These are phyloP conservation scores for Lumnitzera littorea DNA, from an alignment of 345 rosid species.

Conservation along the genomic window DNA sequence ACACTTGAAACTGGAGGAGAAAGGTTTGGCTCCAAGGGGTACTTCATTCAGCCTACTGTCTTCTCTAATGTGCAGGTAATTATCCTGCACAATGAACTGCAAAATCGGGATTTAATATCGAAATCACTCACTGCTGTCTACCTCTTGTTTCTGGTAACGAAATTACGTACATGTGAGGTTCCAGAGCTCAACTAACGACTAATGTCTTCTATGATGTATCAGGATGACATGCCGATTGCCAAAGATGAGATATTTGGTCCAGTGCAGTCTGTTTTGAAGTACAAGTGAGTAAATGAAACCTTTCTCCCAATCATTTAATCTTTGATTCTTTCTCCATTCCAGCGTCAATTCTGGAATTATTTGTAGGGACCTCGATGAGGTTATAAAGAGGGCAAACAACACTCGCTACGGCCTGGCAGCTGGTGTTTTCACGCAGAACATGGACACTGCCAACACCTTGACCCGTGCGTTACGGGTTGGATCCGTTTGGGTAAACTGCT, in stretches of 20 bases:
- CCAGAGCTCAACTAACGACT: too few relatives aligned
- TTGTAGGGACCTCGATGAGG: conserved; percentile 64
- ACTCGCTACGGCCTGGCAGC: conserved; percentile 69
- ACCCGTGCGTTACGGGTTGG: conserved; percentile 65
- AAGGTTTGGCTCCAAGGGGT: conserved; percentile 60
- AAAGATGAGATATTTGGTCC: conserved; percentile 94
- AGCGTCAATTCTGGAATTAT: not conserved
- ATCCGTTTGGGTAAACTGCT: conserved; percentile 81
- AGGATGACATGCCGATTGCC: conserved; percentile 95
- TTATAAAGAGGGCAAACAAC: conserved; percentile 55
- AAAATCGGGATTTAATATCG: too few relatives aligned
- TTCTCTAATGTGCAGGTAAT: conserved; percentile 81
- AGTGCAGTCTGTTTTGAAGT: conserved; percentile 80
- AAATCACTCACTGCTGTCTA: too few relatives aligned
- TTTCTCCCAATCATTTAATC: not conserved
- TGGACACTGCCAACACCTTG: conserved; percentile 71
- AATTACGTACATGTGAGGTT: too few relatives aligned
- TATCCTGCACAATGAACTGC: too few relatives aligned
- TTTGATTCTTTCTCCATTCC: too few relatives aligned
- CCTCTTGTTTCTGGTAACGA: too few relatives aligned
- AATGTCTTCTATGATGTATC: not conserved
- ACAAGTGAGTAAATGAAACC: conserved; percentile 46
- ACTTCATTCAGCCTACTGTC: conserved; percentile 88
- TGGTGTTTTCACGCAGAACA: conserved; percentile 69
- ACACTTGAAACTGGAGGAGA: conserved; percentile 89